Conservation (phyloP, 192 early-diverging fungal genomes). For the Fimicolochytrium jonesii region DNA sequence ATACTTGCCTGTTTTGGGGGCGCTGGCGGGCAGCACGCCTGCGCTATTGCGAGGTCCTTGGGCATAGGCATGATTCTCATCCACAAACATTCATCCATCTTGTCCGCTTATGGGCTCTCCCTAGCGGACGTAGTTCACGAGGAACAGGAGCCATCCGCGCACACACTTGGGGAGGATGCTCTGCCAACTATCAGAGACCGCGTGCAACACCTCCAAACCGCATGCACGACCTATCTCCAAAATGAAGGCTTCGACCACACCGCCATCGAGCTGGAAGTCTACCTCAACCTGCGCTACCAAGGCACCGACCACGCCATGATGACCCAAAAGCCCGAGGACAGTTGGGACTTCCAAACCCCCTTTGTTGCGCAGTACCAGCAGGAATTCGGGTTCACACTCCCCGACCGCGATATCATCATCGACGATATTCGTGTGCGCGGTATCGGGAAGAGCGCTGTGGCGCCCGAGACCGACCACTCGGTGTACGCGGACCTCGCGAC, state of each 20-base stretch:
- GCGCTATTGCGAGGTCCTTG: constrained; percentile 81
- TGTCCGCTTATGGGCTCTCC: constrained; percentile 89
- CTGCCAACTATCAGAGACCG: constrained; percentile 48
- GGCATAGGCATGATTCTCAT: constrained; percentile 84
- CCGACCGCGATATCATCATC: constrained; percentile 74
- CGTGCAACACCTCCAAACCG: constrained; percentile 39
- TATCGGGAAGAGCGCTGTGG: constrained; percentile 53
- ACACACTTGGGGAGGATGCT: constrained; percentile 1
- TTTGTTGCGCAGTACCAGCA: constrained; percentile 77
- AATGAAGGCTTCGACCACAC: constrained; percentile 66
- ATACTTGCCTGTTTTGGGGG: constrained; percentile 91
- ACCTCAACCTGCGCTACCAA: constrained; percentile 85
- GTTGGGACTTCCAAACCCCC: constrained; percentile 61
- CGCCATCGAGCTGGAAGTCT: constrained; percentile 60
- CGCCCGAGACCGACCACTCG: constrained; percentile 5
- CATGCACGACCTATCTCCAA: constrained; percentile 49
- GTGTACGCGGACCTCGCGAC: constrained; percentile 51
- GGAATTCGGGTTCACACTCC: constrained; percentile 95
- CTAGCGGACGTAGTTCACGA: constrained; percentile 93
- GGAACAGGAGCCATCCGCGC: constrained; percentile 66
- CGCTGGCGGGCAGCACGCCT: constrained; percentile 94
- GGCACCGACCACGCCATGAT: constrained; percentile 92
- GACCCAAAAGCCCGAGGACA: constrained; percentile 65
- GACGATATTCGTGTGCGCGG: constrained; percentile 92
- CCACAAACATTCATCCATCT: constrained; percentile 82